Evolutionary conservation across 2,329 filamentous ascomycete species (phyloP), one percentile per base, ranked within the genome.

Genomic region (Spiromastix sp.): DNA sequence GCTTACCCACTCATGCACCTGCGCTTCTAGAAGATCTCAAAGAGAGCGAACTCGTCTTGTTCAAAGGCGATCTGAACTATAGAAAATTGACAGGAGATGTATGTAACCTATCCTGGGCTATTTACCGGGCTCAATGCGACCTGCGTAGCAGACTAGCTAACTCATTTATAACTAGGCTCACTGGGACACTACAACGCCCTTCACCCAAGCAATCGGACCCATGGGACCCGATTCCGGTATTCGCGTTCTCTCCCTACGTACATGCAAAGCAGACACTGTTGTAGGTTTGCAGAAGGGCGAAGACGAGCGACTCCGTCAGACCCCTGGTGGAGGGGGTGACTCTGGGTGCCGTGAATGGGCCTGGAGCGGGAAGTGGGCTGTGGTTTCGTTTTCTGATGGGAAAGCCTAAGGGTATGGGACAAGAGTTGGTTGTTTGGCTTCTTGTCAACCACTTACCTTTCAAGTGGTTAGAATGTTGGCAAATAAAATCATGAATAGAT

Each of bases 31-130:
- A 83, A 5, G 89, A 96, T 52, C 62, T 98, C 37, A 80, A 86
- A 65, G 64, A 76, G 42, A 84, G 82, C 45, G 84, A 94, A 57
- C 68, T 98, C 12, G 85, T 94, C 9, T 77, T 98, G 37, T 96
- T 96, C 69, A 98, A 98, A 68, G 91, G 91, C 2, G 91, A 98
- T 55, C 58, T 98, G 48, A 98, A 98, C 64, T 98, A 96, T 60
- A 72, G 91, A 42, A 98, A 98, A 60, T 60, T 98, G 46, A 86
- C 81, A 19, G 82, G 77, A 32, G 91, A 98, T 68, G 85, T 89
- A 64, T 66, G 80, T 67, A 13, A 13, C 17, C n/a, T n/a, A n/a
- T n/a, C n/a, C n/a, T n/a, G n/a, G n/a, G n/a, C n/a, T 24, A 20
- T 19, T 15, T 8, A 20, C 32, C 15, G 15, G 6, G 5, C 12